Evolutionary conservation across 768 basidiomycete species (phyloP).

Genomic region (Amanita pallidorosea): DNA sequence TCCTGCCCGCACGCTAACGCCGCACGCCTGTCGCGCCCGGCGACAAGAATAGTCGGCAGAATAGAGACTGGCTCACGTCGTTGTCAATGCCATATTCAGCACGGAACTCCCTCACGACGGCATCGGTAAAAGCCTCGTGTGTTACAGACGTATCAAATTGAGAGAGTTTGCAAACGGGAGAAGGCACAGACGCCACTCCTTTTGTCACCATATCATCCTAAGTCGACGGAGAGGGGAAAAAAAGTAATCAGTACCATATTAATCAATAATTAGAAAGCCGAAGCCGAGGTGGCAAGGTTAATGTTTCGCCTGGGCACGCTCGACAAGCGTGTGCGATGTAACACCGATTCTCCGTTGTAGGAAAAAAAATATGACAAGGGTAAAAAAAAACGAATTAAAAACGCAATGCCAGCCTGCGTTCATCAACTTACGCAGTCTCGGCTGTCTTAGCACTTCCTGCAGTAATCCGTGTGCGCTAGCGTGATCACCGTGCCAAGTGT

Average conservation of each 20-base stretch:
- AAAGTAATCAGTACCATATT: background rate
- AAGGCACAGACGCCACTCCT: constrained; percentile 85
- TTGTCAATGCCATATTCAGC: constrained; percentile 36
- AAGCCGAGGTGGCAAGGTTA: background rate
- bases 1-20: background rate
- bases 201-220: constrained; percentile 76
- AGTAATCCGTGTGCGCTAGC: too few relatives aligned
- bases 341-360: background rate
- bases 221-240: background rate
- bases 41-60: constrained; percentile 3
- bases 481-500: background rate
- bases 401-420: background rate
- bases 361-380: background rate
- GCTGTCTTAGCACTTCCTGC: too few relatives aligned
- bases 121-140: constrained; percentile 62
- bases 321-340: background rate
- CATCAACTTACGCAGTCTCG: background rate
- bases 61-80: constrained; percentile 14
- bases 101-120: constrained; percentile 60
- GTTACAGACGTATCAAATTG: constrained; percentile 38
- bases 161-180: constrained; percentile 79
- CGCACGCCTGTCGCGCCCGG: constrained; percentile 15
- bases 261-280: background rate
- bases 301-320: background rate
- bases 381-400: background rate